These are phyloP conservation scores for Podaxis sp. DNA, from an alignment of 768 basidiomycete genomes.

Conservation along the genomic window DNA sequence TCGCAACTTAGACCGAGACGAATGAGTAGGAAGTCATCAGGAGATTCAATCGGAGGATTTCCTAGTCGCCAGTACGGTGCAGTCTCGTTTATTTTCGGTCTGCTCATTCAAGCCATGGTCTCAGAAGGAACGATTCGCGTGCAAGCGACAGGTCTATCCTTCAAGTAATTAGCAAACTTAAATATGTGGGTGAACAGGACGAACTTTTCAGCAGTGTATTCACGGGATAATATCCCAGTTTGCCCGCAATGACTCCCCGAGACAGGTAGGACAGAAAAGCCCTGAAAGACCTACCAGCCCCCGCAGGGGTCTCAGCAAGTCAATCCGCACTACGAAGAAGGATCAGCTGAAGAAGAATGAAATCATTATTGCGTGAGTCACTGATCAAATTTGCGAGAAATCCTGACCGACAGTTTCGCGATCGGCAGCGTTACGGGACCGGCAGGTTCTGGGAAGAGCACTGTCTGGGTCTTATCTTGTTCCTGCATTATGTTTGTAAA, in stretches of 20 bases:
- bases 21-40: too few relatives aligned
- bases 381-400: not conserved
- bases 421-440: slow-evolving; percentile 1
- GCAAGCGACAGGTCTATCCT: too few relatives aligned
- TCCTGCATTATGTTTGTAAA: not conserved
- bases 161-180: too few relatives aligned
- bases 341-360: not conserved
- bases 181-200: not conserved
- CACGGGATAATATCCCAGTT: not conserved
- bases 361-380: not conserved
- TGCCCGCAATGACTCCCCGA: not conserved
- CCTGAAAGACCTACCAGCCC: not conserved
- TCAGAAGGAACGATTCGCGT: too few relatives aligned
- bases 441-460: slow-evolving; percentile 2
- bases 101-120: too few relatives aligned
- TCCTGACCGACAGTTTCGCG: not conserved
- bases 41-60: too few relatives aligned
- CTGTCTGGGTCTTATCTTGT: not conserved
- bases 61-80: too few relatives aligned
- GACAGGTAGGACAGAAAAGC: not conserved
- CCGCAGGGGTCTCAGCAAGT: not conserved
- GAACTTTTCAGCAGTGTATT: not conserved
- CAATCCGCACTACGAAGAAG: not conserved
- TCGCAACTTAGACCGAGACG: too few relatives aligned
- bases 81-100: too few relatives aligned